phyloP scores from a whole-genome alignment of 2,329 filamentous ascomycete genomes.

The Pseudodiploospora longispora region DNA sequence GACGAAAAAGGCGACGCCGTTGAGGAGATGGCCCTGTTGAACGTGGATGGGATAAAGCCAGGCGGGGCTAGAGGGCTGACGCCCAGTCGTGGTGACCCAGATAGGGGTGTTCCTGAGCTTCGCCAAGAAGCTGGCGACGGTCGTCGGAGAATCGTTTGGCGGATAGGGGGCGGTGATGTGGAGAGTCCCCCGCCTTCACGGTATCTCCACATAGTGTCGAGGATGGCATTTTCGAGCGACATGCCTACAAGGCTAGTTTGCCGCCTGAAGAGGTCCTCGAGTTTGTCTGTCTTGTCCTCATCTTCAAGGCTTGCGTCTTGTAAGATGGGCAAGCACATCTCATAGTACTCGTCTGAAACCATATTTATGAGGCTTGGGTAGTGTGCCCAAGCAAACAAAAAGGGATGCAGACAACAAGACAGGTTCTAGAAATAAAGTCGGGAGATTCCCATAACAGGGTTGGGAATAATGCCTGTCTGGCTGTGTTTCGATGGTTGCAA shows the following conservation, averaged over 20 bases:
- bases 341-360: conserved; percentile 89
- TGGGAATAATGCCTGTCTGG: too few relatives aligned
- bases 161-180: conserved; percentile 73
- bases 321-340: conserved; percentile 81
- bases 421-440: too few relatives aligned
- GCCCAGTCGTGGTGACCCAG: conserved; percentile 71
- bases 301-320: conserved; percentile 78
- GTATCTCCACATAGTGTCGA: conserved; percentile 86
- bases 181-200: conserved; percentile 57
- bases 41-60: conserved; percentile 71
- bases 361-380: conserved; percentile 40
- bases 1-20: conserved; percentile 88
- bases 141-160: conserved; percentile 82
- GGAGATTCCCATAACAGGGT: too few relatives aligned
- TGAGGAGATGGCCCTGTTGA: conserved; percentile 66
- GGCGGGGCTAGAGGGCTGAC: conserved; percentile 79
- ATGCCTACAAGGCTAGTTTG: conserved; percentile 69
- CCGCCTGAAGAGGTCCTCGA: conserved; percentile 77
- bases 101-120: conserved; percentile 69
- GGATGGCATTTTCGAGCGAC: conserved; percentile 77
- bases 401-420: too few relatives aligned
- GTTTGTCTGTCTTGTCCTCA: conserved; percentile 87
- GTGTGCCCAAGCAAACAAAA: too few relatives aligned
- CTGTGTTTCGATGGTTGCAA: too few relatives aligned
- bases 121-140: conserved; percentile 94